Evolutionary conservation across 345 rosid genomes (phyloP).

Genomic region (Salix koriyanagi): DNA sequence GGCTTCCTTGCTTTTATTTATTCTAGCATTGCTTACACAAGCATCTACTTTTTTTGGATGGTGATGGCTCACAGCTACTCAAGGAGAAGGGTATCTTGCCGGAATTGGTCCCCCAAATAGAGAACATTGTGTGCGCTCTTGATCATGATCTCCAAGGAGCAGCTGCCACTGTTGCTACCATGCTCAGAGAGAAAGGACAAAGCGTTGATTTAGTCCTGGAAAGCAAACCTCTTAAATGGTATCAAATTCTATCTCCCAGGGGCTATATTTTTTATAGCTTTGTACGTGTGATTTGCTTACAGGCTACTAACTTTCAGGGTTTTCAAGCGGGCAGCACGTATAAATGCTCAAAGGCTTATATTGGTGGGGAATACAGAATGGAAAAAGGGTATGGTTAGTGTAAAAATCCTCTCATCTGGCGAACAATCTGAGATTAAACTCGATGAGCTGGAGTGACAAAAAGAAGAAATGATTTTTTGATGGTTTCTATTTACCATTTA

Average conservation of each 20-base stretch:
- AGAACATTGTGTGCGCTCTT: constrained; percentile 78
- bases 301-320: constrained; percentile 43
- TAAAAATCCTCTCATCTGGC: constrained; percentile 67
- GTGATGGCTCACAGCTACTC: constrained; percentile 44
- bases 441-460: constrained; percentile 48
- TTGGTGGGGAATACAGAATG: constrained; percentile 78
- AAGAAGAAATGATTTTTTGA: no score
- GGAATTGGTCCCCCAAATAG: constrained; percentile 54
- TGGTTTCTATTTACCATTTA: neutral
- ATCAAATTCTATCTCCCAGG: neutral
- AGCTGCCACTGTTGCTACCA: constrained; percentile 72
- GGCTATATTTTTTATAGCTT: neutral
- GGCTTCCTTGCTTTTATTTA: neutral
- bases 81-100: constrained; percentile 83
- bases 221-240: constrained; percentile 85
- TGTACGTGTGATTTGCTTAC: neutral
- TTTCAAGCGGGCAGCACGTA: constrained; percentile 79
- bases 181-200: constrained; percentile 70
- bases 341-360: constrained; percentile 70
- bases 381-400: constrained; percentile 75
- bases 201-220: constrained; percentile 82
- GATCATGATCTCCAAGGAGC: constrained; percentile 73
- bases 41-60: neutral
- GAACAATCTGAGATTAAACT: constrained; percentile 77
- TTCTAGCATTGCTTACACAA: neutral